phyloP scores from a whole-genome alignment of 2,329 filamentous ascomycete genomes.

The Fusarium anguioides region DNA sequence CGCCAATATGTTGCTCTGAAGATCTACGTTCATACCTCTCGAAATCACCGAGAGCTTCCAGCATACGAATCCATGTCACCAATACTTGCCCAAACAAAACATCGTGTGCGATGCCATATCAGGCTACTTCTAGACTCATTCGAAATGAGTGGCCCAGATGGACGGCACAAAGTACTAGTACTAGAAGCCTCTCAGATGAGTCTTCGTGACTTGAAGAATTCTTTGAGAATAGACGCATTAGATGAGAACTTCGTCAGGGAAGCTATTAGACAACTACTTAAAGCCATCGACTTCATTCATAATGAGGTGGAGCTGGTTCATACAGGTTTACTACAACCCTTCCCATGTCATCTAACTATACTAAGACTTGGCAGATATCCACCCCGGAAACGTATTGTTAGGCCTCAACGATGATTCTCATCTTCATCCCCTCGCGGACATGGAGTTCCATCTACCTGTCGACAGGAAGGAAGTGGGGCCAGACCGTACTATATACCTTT shows the following conservation, averaged over 20 bases:
- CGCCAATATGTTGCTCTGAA: slow-evolving; percentile 49
- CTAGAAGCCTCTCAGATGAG: slow-evolving; percentile 47
- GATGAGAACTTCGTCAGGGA: slow-evolving; percentile 47
- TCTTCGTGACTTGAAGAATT: slow-evolving; percentile 47
- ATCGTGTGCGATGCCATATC: slow-evolving; percentile 22
- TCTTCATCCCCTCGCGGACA: slow-evolving; percentile 38
- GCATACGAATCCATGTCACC: slow-evolving; percentile 6
- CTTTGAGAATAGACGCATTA: slow-evolving; percentile 42
- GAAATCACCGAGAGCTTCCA: slow-evolving; percentile 38
- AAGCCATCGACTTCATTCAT: slow-evolving; percentile 52
- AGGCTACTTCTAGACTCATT: slow-evolving; percentile 37
- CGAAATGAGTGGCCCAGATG: slow-evolving; percentile 32
- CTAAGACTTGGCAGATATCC: slow-evolving; percentile 35
- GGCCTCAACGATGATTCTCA: slow-evolving; percentile 36
- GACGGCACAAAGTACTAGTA: slow-evolving; percentile 36
- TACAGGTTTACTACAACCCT: slow-evolving; percentile 42
- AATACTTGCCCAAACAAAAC: neutral
- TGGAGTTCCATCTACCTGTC: slow-evolving; percentile 42
- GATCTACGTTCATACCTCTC: slow-evolving; percentile 44
- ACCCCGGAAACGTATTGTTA: slow-evolving; percentile 43
- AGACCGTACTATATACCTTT: slow-evolving; percentile 43
- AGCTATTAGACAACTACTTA: slow-evolving; percentile 46
- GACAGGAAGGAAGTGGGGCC: slow-evolving; percentile 27
- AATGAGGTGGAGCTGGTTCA: slow-evolving; percentile 47
- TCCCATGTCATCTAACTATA: neutral